phyloP scores from a whole-genome alignment of 1,139 yeast species.

The Diutina rugosa region DNA sequence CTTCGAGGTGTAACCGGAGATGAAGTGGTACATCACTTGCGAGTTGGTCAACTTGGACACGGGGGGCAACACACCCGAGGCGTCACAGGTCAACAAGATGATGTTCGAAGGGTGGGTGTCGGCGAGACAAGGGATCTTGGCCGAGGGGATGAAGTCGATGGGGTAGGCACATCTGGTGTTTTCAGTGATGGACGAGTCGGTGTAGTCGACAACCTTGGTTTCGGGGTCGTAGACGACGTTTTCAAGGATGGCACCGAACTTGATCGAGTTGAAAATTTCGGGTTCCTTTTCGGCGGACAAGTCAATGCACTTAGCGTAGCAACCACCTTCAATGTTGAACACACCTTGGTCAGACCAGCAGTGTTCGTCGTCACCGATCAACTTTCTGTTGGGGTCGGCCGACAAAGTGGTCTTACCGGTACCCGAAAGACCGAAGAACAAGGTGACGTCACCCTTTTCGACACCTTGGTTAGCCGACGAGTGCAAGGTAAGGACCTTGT shows the following conservation, averaged over 20 bases:
- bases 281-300: slow-evolving; percentile 90
- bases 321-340: slow-evolving; percentile 98
- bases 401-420: slow-evolving; percentile 97
- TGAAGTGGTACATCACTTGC: slow-evolving; percentile 98
- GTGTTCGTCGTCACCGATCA: slow-evolving; percentile 98
- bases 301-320: slow-evolving; percentile 96
- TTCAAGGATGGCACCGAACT: slow-evolving; percentile 88
- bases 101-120: slow-evolving; percentile 87
- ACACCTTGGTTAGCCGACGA: slow-evolving; percentile 91
- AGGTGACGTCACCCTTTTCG: slow-evolving; percentile 66
- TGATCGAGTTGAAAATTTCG: slow-evolving; percentile 90
- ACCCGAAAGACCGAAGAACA: slow-evolving; percentile 95
- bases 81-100: slow-evolving; percentile 90
- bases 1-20: slow-evolving; percentile 96
- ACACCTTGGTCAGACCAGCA: slow-evolving; percentile 99
- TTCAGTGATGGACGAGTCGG: slow-evolving; percentile 74
- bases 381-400: slow-evolving; percentile 88
- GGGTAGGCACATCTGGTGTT: slow-evolving; percentile 99
- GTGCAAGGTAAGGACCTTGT: slow-evolving; percentile 85
- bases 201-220: slow-evolving; percentile 78
- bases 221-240: slow-evolving; percentile 78
- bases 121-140: slow-evolving; percentile 89
- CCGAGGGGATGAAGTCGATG: slow-evolving; percentile 92
- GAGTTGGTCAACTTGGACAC: slow-evolving; percentile 88
- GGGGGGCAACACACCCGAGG: slow-evolving; percentile 96